Percentiles rank a stretch among this genome's conserved stretches.
Conservation (phyloP, 495 filamentous ascomycete genomes). For the Astrothelium macrocarpum region DNA sequence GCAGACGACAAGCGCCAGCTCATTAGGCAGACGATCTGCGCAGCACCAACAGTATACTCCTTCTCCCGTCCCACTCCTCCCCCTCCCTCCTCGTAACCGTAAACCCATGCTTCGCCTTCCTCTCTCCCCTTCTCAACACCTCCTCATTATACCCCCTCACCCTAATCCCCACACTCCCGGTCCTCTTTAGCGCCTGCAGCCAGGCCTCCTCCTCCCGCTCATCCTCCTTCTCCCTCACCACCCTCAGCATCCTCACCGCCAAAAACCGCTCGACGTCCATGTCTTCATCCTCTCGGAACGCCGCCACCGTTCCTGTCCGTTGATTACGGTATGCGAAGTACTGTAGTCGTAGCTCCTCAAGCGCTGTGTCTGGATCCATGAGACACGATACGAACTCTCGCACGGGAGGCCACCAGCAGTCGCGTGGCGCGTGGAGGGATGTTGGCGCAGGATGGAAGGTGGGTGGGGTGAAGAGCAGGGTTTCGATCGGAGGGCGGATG, state of each 20-base stretch:
- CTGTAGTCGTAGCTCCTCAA: neutral
- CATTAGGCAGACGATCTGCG: neutral
- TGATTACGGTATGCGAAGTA: neutral
- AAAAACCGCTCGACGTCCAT: neutral
- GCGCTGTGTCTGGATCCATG: neutral
- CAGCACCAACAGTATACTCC: neutral
- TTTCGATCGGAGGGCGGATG: neutral
- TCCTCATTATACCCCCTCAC: slow-evolving; percentile 5
- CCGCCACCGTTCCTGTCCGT: neutral
- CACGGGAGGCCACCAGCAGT: neutral
- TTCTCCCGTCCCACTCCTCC: neutral
- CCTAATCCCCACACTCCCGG: neutral
- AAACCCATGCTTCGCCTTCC: neutral
- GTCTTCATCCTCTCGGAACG: neutral
- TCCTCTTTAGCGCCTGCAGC: neutral
- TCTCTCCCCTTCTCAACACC: neutral
- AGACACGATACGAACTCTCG: neutral
- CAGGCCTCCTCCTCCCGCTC: neutral
- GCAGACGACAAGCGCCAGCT: neutral
- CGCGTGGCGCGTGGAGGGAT: neutral
- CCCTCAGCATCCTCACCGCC: neutral
- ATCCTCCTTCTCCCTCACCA: neutral
- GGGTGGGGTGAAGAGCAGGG: neutral
- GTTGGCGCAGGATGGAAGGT: neutral
- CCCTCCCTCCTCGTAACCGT: neutral